Conservation (phyloP, 345 rosid species). For the Turritis glabra region DNA sequence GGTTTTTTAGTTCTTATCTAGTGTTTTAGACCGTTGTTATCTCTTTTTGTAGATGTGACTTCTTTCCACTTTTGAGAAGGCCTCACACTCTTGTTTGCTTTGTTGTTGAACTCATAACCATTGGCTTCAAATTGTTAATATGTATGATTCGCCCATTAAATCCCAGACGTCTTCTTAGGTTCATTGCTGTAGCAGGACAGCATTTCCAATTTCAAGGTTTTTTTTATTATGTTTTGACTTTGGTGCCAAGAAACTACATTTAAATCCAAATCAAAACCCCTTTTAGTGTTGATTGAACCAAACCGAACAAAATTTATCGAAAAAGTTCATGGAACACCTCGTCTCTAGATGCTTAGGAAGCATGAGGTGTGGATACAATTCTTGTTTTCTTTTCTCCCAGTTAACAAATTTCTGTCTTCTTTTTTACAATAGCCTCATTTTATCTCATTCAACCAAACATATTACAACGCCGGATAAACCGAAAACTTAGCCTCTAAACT, state of each 20-base stretch:
- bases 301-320: not conserved
- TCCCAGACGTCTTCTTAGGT: not conserved
- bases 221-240: not conserved
- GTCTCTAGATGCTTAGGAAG: too few species aligned
- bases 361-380: too few species aligned
- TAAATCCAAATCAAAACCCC: not conserved
- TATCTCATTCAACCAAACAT: too few species aligned
- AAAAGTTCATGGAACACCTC: too few species aligned
- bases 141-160: not conserved
- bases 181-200: not conserved
- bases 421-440: too few species aligned
- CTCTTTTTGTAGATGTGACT: slow-evolving; percentile 12
- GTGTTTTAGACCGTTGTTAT: not conserved
- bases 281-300: not conserved
- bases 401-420: not conserved
- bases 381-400: not conserved
- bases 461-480: too few species aligned
- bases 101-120: not conserved
- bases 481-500: too few species aligned
- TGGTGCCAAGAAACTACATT: not conserved
- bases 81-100: not conserved
- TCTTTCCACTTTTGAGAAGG: slow-evolving; percentile 18
- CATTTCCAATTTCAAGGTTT: not conserved
- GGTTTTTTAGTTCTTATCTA: slow-evolving; percentile 1
- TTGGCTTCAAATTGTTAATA: slow-evolving; percentile 13